These are phyloP conservation scores for Eucalyptus fibrosa DNA, from an alignment of 345 rosid genomes.

Conservation along the genomic window DNA sequence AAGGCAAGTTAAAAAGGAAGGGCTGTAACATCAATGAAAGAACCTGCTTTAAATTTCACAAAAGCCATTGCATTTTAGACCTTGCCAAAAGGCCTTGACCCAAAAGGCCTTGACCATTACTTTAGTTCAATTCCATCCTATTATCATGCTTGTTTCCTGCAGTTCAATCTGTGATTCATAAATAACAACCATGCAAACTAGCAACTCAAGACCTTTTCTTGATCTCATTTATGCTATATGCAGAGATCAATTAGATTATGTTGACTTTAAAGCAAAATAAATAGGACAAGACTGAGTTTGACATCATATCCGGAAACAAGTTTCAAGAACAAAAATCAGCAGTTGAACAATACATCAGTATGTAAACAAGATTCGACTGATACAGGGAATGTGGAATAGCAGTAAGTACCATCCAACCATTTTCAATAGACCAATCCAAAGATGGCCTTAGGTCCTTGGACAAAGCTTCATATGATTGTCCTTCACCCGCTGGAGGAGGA, in stretches of 20 bases:
- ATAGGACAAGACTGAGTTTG: neutral
- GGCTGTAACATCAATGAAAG: neutral
- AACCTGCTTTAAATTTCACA: neutral
- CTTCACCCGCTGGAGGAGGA: constrained; percentile 52
- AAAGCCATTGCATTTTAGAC: neutral
- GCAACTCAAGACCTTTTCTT: neutral
- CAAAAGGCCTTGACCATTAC: neutral
- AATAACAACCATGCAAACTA: neutral
- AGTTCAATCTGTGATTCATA: neutral
- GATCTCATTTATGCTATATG: neutral
- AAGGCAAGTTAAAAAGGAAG: neutral
- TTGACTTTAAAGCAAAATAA: neutral
- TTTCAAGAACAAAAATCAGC: neutral
- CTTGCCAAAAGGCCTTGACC: neutral
- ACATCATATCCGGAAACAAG: neutral
- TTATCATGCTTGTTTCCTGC: neutral
- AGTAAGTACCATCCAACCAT: constrained; percentile 39
- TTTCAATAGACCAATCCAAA: constrained; percentile 38
- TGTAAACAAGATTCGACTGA: neutral
- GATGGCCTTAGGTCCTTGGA: constrained; percentile 46
- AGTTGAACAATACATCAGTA: neutral
- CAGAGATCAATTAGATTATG: neutral
- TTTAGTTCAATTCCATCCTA: neutral
- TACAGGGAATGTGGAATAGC: neutral
- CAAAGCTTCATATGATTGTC: constrained; percentile 20